These are phyloP conservation scores for Verticillium zaregamsianum DNA, from an alignment of 2,329 filamentous ascomycete genomes.

Conservation along the genomic window DNA sequence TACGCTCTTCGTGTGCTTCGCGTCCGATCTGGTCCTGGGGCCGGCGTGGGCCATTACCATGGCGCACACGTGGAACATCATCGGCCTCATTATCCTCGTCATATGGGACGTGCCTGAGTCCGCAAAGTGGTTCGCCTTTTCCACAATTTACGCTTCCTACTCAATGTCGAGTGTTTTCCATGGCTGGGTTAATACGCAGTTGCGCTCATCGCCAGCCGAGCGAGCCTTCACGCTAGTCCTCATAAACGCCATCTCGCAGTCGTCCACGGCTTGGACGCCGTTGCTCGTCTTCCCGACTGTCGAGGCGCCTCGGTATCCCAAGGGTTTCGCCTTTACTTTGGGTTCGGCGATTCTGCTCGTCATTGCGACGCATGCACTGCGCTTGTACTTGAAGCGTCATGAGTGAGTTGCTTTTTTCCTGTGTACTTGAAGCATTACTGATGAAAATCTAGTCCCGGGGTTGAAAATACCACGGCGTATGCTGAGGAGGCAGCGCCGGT, in stretches of 20 bases:
- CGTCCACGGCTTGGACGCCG: slow-evolving; percentile 52
- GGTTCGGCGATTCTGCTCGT: slow-evolving; percentile 27
- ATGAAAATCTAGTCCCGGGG: background rate
- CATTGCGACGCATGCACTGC: slow-evolving; percentile 17
- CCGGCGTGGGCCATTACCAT: slow-evolving; percentile 52
- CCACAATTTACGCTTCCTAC: slow-evolving; percentile 42
- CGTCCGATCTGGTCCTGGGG: slow-evolving; percentile 47
- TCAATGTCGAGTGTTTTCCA: slow-evolving; percentile 52
- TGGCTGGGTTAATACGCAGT: slow-evolving; percentile 50
- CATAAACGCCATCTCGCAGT: slow-evolving; percentile 50
- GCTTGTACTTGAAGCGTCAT: slow-evolving; percentile 15
- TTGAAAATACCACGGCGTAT: background rate
- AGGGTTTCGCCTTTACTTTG: slow-evolving; percentile 34
- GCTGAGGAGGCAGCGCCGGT: background rate
- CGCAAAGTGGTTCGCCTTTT: slow-evolving; percentile 49
- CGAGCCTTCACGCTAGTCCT: slow-evolving; percentile 45
- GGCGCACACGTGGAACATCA: slow-evolving; percentile 44
- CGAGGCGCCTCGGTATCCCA: slow-evolving; percentile 36
- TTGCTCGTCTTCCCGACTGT: slow-evolving; percentile 45
- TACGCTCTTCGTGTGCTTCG: slow-evolving; percentile 48
- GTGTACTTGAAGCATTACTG: background rate
- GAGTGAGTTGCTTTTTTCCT: slow-evolving; percentile 13
- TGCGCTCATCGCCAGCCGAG: slow-evolving; percentile 40
- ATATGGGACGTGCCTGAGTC: slow-evolving; percentile 53
- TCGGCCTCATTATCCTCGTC: slow-evolving; percentile 48